A percentile compares a stretch with the other conserved stretches of the same genome.
phyloP scores from a whole-genome alignment of 1,284 basidiomycete species.

The Sporisorium reilianum region DNA sequence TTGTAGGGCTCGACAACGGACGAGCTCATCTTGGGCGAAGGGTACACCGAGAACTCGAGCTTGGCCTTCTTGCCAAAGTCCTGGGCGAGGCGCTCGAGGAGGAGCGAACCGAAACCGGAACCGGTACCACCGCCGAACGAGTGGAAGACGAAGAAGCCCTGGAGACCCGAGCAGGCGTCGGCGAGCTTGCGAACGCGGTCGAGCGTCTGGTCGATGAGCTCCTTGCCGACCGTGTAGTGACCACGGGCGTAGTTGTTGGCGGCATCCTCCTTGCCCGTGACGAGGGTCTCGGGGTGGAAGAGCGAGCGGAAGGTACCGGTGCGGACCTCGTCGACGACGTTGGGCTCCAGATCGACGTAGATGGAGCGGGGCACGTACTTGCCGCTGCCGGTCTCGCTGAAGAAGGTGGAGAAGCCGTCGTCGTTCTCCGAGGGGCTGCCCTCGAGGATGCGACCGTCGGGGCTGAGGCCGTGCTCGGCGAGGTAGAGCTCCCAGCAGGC shows the following conservation, averaged over 20 bases:
- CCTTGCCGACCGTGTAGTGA: constrained; percentile 94
- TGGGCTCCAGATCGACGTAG: constrained; percentile 94
- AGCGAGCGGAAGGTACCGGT: constrained; percentile 92
- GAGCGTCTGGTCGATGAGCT: constrained; percentile 83
- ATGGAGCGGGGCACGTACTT: constrained; percentile 96
- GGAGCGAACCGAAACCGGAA: constrained; percentile 97
- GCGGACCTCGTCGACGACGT: constrained; percentile 95
- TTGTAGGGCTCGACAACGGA: constrained; percentile 99
- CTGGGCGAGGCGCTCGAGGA: constrained; percentile 93
- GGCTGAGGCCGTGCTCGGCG: constrained; percentile 89
- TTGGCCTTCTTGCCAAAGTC: constrained; percentile 99
- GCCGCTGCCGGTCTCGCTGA: constrained; percentile 68
- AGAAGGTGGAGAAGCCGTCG: constrained; percentile 93
- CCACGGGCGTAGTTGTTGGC: constrained; percentile 92
- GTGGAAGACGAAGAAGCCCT: constrained; percentile 99
- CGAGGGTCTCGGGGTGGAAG: constrained; percentile 99
- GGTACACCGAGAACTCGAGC: constrained; percentile 98
- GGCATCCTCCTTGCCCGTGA: constrained; percentile 99
- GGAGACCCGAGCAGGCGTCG: constrained; percentile 96
- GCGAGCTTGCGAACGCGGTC: constrained; percentile 95
- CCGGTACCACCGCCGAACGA: constrained; percentile 99
- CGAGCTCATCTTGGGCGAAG: constrained; percentile 79
- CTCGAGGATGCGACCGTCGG: constrained; percentile 70
- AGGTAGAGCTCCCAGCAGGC: constrained; percentile 90
- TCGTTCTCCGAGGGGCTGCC: constrained; percentile 81